Evolutionary conservation across 345 rosid genomes (phyloP), one percentile per base, ranked within the genome.

Genomic region (Mallotus nudiflorus): DNA sequence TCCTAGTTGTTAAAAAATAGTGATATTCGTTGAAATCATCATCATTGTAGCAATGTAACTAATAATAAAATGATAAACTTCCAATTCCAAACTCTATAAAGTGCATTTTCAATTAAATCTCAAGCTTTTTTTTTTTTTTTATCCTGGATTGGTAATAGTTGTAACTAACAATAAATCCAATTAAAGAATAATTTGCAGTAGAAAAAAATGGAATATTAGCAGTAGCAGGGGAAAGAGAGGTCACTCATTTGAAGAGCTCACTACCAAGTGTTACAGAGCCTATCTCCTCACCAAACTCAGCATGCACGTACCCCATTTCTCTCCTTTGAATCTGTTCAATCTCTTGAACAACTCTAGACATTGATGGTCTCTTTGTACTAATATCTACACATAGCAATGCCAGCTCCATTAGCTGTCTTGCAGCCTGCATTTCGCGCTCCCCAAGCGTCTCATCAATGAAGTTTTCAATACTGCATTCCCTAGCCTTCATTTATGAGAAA

Each of bases 361-460:
- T 81, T 11, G 76, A 76, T 6, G 87, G 80, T 46, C 84, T 81
- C 44, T 66, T 71, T 15, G 19, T 35, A 28, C 71, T 62, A 39
- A 49, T 14, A 46, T 76, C 81, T 18, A 83, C 2, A 29, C 87
- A 83, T 39, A 46, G 62, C 65, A 78, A 51, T 28, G 84, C 84
- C 72, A 83, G 25, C 33, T 51, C 66, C 70, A 83, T 53, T 11
- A 74, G 55, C 71, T 76, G 56, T 71, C 51, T 63, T 52, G 70
- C 82, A 25, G 63, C 75, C 9, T 9, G 4, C 61, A 40, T 46
- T 9, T 39, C 13, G 4, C 56, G 51, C 6, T 70, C 69, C 29
- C 68, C 75, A 0, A 78, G 10, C 63, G 79, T 55, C 69, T 70
- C 53, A 11, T 83, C 86, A 3, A 78, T 57, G 18, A 73, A 80